Evolutionary conservation across 768 basidiomycete genomes (phyloP).

Genomic region (Pholiota conissans): DNA sequence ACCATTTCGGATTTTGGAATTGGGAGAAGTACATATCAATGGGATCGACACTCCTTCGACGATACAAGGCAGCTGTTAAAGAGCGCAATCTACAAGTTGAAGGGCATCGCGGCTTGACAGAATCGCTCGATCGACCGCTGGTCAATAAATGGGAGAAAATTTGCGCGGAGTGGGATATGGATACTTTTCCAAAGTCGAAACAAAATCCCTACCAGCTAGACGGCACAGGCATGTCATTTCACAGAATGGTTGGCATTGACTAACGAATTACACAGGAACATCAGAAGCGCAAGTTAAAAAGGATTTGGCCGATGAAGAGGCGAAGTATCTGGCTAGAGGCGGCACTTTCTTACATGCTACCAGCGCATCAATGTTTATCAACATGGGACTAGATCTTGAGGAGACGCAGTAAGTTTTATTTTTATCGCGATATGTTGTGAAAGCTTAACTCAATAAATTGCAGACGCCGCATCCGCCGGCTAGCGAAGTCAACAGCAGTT

Average conservation of each 20-base stretch:
- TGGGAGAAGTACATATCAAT: conserved; percentile 22
- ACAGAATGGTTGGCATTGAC: too few relatives aligned
- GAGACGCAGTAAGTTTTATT: conserved; percentile 2
- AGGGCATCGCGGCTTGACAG: conserved; percentile 5
- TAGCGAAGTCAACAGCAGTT: neutral
- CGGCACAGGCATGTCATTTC: neutral
- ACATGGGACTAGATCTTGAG: conserved; percentile 2
- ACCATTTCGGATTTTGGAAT: conserved; percentile 20
- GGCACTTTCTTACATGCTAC: neutral
- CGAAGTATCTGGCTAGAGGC: neutral
- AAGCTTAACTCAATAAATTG: too few relatives aligned
- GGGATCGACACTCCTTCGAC: neutral
- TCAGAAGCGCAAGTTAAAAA: neutral
- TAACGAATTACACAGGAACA: neutral
- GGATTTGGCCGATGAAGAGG: too few relatives aligned
- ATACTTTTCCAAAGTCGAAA: neutral
- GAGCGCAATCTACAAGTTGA: conserved; percentile 8
- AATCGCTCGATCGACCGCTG: neutral
- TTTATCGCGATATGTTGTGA: too few relatives aligned
- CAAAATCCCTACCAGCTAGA: neutral
- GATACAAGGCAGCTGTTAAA: conserved; percentile 4
- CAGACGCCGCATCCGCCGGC: too few relatives aligned
- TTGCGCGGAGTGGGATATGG: conserved; percentile 4
- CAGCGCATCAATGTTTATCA: neutral
- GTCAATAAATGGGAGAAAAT: neutral